A percentile compares a stretch with the other conserved stretches of the same genome.
Evolutionary conservation across 345 rosid genomes (phyloP).

Genomic region (Cardamine occulta): DNA sequence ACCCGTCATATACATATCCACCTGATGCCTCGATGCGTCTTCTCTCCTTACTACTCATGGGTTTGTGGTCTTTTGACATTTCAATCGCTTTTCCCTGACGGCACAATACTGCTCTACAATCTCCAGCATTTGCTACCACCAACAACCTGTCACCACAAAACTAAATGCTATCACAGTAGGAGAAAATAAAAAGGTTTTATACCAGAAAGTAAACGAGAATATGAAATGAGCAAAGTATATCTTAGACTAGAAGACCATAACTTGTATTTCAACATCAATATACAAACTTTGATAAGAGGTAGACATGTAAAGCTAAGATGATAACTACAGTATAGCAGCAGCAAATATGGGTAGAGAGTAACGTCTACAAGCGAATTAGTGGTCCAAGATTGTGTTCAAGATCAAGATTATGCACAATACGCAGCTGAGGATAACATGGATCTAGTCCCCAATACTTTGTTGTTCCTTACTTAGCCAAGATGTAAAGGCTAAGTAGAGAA

Average conservation of each 20-base stretch:
- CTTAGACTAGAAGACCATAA: neutral
- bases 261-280: neutral
- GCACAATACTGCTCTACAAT: constrained; percentile 82
- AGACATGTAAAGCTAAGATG: neutral
- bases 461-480: neutral
- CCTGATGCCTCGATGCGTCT: constrained; percentile 78
- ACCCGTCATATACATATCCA: constrained; percentile 67
- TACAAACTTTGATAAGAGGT: neutral
- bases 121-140: constrained; percentile 94
- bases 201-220: neutral
- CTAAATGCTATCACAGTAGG: neutral
- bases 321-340: constrained; percentile 11
- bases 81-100: constrained; percentile 80
- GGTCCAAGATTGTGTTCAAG: constrained; percentile 6
- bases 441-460: neutral
- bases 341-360: neutral
- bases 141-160: constrained; percentile 54
- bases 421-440: neutral
- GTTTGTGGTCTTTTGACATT: constrained; percentile 92
- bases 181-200: neutral
- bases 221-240: neutral
- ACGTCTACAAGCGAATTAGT: neutral
- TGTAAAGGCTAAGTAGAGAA: constrained; percentile 5
- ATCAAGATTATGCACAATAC: neutral
- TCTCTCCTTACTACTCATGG: constrained; percentile 63